Base-by-base conservation (phyloP, 225 moss, liverwort and hornwort species). In the Bryum argenteum region DNA sequence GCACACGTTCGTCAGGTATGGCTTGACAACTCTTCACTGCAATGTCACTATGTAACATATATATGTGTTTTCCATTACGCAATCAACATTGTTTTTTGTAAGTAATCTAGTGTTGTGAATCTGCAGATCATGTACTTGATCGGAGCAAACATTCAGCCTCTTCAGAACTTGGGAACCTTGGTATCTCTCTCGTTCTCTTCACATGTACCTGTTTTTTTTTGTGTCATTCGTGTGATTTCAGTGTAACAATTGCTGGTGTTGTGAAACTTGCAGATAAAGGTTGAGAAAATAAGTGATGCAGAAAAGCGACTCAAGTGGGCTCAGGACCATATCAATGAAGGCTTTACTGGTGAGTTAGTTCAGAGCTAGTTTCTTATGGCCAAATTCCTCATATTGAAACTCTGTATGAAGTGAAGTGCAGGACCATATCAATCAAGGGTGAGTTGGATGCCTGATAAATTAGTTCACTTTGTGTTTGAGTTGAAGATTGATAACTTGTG, bases 91-190 rank as follows among this genome's bases (percentile, higher is more conserved):
- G 61, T 50, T 11, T 5, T 54, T 63, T 1, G 52, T 67, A 58
- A 2, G 33, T 33, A 58, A 60, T 64, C 53, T 40, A 67, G 54
- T 63, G 8, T 24, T 82, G 71, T 38, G 71, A n/a, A 61, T 21
- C 62, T 21, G 70, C 87, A 87, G 87, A 63, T 74, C 54, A 11
- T 59, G 74, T 79, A 57, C 50, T 37, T 87, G 67, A 82, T 88
- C 59, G 73, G 84, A 71, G 54, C 86, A 43, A 85, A 72, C 53
- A 92, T 94, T 72, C 91, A 97, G 73, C 96, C 96, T 24, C 55
- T 97, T 71, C 93, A 97, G 71, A 91, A 88, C 65, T 42, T 77
- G 21, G 74, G 73, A 77, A 44, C 41, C 42, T 71, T 91, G 87
- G 93, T 91, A 88, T 54, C 15, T 60, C 8, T 28, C n/a, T 61